Evolutionary conservation across 768 basidiomycete genomes (phyloP).

Genomic region (Nevesoporus exiguus): DNA sequence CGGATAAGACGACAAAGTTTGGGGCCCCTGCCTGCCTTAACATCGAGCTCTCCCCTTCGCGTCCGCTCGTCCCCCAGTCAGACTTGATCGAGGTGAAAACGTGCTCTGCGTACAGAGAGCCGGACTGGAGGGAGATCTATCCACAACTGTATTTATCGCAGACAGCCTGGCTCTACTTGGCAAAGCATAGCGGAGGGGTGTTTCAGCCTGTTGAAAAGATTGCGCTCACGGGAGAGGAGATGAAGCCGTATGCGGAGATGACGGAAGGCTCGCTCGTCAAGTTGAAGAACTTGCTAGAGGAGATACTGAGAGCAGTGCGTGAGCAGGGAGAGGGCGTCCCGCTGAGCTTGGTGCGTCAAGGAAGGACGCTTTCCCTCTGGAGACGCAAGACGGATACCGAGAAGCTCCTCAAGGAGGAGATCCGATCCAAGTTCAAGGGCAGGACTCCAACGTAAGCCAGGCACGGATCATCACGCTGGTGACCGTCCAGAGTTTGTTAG

Average conservation of each 20-base stretch:
- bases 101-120: constrained; percentile 23
- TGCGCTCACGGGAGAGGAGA: constrained; percentile 32
- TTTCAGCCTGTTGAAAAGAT: constrained; percentile 51
- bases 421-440: constrained; percentile 20
- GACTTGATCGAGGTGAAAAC: constrained; percentile 37
- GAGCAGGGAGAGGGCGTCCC: constrained; percentile 50
- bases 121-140: constrained; percentile 59
- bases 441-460: too few species aligned
- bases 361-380: constrained; percentile 45
- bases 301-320: constrained; percentile 47
- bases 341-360: constrained; percentile 52
- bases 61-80: constrained; percentile 33
- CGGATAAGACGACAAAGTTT: not conserved
- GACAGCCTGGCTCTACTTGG: constrained; percentile 59
- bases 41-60: constrained; percentile 25
- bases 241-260: constrained; percentile 21
- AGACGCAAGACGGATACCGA: constrained; percentile 37
- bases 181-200: constrained; percentile 50
- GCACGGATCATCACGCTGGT: too few species aligned
- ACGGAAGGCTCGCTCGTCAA: constrained; percentile 24
- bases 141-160: constrained; percentile 70
- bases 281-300: constrained; percentile 26
- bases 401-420: constrained; percentile 17
- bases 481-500: too few species aligned
- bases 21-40: constrained; percentile 7